These are phyloP conservation scores for Penium margaritaceum DNA, from an alignment of 139 green algal genomes.

Conservation along the genomic window DNA sequence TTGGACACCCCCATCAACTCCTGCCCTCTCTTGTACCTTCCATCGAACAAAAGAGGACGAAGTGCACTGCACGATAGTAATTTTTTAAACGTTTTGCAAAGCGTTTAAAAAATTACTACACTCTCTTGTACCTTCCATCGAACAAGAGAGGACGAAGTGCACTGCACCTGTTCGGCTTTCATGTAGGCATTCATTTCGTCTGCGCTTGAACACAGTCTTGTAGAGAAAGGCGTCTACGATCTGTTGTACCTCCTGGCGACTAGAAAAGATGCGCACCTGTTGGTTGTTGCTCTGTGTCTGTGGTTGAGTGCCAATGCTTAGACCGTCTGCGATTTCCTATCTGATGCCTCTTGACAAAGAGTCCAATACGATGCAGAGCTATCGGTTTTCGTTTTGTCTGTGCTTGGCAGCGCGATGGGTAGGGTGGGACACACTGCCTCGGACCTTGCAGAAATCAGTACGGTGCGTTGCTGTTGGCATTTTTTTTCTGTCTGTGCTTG, in stretches of 20 bases:
- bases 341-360: constrained; percentile 48
- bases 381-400: constrained; percentile 97
- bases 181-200: no score
- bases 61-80: no score
- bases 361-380: constrained; percentile 93
- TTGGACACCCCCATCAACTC: no score
- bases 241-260: not conserved
- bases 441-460: constrained; percentile 79
- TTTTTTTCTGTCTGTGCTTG: constrained; percentile 99
- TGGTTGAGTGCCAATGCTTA: not conserved
- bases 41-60: no score
- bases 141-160: no score
- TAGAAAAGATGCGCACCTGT: no score
- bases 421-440: not conserved
- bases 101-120: no score
- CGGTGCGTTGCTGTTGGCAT: constrained; percentile 93
- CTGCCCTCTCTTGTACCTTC: no score
- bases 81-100: no score
- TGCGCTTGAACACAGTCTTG: not conserved
- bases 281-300: not conserved
- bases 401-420: constrained; percentile 74
- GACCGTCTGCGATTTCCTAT: not conserved
- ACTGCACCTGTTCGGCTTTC: no score
- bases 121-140: no score
- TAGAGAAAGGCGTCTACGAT: not conserved